Evolutionary conservation across 257 asterid species (phyloP).

Genomic region (Rauvolfia tetraphylla): DNA sequence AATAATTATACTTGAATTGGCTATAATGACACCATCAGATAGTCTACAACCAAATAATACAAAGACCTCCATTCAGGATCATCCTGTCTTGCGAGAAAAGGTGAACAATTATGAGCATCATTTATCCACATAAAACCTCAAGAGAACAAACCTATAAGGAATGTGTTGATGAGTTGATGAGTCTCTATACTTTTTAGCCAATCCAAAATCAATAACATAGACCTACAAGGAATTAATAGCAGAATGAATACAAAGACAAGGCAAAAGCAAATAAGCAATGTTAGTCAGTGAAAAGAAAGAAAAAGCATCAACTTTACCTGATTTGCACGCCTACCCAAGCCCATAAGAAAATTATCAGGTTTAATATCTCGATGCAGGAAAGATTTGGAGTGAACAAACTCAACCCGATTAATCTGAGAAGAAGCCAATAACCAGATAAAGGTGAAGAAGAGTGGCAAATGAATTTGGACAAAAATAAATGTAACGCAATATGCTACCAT

Average conservation of each 20-base stretch:
- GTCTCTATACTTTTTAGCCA: slow-evolving; percentile 86
- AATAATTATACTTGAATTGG: not conserved
- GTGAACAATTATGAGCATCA: not conserved
- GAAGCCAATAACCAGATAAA: slow-evolving; percentile 13
- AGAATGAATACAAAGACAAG: slow-evolving; percentile 18
- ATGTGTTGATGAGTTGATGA: slow-evolving; percentile 77
- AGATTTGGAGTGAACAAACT: slow-evolving; percentile 64
- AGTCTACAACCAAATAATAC: not conserved
- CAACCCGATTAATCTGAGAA: slow-evolving; percentile 69
- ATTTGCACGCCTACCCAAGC: slow-evolving; percentile 82
- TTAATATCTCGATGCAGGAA: slow-evolving; percentile 85
- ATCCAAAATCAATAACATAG: slow-evolving; percentile 80
- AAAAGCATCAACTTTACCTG: slow-evolving; percentile 43
- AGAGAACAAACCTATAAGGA: slow-evolving; percentile 63
- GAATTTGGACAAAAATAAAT: slow-evolving; percentile 4
- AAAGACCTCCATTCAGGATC: not conserved
- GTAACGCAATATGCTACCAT: slow-evolving; percentile 40
- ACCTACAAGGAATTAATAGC: slow-evolving; percentile 40
- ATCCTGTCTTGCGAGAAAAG: not conserved
- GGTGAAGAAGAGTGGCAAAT: slow-evolving; percentile 6
- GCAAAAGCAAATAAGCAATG: slow-evolving; percentile 10
- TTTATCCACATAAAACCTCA: slow-evolving; percentile 5
- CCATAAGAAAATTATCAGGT: slow-evolving; percentile 88
- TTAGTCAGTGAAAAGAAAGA: slow-evolving; percentile 2
- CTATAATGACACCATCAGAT: not conserved